These are phyloP conservation scores for Colletotrichum australisinense DNA, from an alignment of 2,329 filamentous ascomycete genomes.

Conservation along the genomic window DNA sequence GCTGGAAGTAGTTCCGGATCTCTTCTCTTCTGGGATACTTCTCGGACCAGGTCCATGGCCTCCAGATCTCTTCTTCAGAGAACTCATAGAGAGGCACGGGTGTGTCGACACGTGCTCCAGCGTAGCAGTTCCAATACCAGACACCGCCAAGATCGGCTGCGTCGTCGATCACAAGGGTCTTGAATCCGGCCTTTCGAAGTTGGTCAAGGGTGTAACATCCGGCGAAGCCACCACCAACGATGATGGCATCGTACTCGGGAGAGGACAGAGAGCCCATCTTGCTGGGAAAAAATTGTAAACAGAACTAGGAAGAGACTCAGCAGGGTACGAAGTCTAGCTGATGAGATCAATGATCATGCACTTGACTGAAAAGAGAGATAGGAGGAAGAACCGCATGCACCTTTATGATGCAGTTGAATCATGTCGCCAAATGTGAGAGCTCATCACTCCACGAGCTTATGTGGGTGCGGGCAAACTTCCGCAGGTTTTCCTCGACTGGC, in stretches of 20 bases:
- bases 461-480: background rate
- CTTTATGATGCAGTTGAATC: background rate
- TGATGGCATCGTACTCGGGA: too few species aligned
- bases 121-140: slow-evolving; percentile 53
- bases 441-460: background rate
- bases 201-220: too few species aligned
- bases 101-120: slow-evolving; percentile 49
- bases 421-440: background rate
- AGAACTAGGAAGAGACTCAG: too few species aligned
- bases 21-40: slow-evolving; percentile 47
- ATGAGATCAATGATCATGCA: background rate
- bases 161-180: too few species aligned
- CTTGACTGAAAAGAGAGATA: background rate
- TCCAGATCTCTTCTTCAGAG: slow-evolving; percentile 44
- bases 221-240: too few species aligned
- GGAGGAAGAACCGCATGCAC: background rate
- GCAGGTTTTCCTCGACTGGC: background rate
- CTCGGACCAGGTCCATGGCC: slow-evolving; percentile 53
- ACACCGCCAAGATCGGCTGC: slow-evolving; percentile 38
- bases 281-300: too few species aligned
- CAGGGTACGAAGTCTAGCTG: background rate
- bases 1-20: slow-evolving; percentile 54
- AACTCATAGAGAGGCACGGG: slow-evolving; percentile 43
- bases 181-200: too few species aligned
- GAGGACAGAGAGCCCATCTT: too few species aligned